A percentile compares a stretch with the other conserved stretches of the same genome.
Evolutionary conservation across 345 rosid genomes (phyloP).

Genomic region (Geranium brycei): DNA sequence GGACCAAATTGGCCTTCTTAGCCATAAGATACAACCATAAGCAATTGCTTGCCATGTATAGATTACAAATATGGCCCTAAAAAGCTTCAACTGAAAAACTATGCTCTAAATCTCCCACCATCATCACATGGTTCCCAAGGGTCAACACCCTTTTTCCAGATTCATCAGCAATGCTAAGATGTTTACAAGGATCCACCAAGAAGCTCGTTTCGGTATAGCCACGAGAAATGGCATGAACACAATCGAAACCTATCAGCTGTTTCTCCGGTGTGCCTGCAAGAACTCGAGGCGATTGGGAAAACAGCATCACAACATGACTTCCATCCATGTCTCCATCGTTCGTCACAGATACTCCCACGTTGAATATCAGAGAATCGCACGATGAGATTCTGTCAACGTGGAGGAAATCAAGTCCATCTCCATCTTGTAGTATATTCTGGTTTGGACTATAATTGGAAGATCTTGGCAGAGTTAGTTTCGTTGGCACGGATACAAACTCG

Average conservation of each 20-base stretch:
- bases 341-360: conserved; percentile 29
- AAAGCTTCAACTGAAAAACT: conserved; percentile 30
- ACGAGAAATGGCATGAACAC: conserved; percentile 39
- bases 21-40: not conserved
- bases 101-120: conserved; percentile 51
- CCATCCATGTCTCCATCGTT: conserved; percentile 61
- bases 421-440: conserved; percentile 25
- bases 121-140: conserved; percentile 44
- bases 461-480: conserved; percentile 26
- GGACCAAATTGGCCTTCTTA: too few species aligned
- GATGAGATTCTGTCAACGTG: conserved; percentile 22
- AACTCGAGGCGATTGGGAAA: conserved; percentile 35
- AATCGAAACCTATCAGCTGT: conserved; percentile 67
- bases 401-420: conserved; percentile 21
- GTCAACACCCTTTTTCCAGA: conserved; percentile 47
- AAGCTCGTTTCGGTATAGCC: conserved; percentile 34
- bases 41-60: not conserved
- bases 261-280: conserved; percentile 39
- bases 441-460: conserved; percentile 14
- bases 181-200: conserved; percentile 57
- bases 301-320: conserved; percentile 63
- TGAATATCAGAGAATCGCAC: conserved; percentile 44
- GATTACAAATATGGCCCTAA: conserved; percentile 2
- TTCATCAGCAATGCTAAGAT: conserved; percentile 47
- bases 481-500: conserved; percentile 53